Evolutionary conservation across 2,329 filamentous ascomycete genomes (phyloP), one percentile per base, ranked within the genome.

Genomic region (Cylindrodendrum hubeiense): DNA sequence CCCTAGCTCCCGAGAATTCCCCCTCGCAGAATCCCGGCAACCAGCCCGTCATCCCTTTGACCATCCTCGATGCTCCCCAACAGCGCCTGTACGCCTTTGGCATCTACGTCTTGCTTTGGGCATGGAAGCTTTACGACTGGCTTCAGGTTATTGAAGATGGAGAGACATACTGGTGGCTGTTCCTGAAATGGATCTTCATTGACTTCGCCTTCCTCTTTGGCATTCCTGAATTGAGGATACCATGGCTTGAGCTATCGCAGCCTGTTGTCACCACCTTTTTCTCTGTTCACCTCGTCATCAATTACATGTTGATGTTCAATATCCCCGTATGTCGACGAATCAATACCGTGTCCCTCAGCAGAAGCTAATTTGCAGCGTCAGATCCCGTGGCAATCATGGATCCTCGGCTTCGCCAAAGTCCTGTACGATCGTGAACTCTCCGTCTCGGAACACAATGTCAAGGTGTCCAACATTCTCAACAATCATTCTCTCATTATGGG

Each of bases 401-500:
- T 97, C 43, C 83, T 93, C 50, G 90, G 89, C 47, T 77, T 97
- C 52, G 85, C 90, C 68, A 96, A 94, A 80, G 84, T 97, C 68
- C 86, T 98, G 54, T 98, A 96, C 82, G 95, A 98, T 78, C 91
- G 93, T 75, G 96, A 99, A 81, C 82, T 97, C 66, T 94, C 95
- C 55, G 92, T 99, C 70, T 96, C 93, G n/a, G 97, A 98, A 79
- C 90, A 92, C 71, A 93, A 91, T 75, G 95, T 99, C 77, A 97
- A 97, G 77, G 90, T 95, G 17, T 92, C 91, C 28, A 91, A 88
- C 67, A 95, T 99, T 68, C 84, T 97, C 66, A 93, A 98, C 78
- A 98, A 98, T 78, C 89, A 93, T 33, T 97, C 95, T 22, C 87
- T 98, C 75, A 98, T 99, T 69, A 87, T 97, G 81, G 96, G 96